Evolutionary conservation across 2,329 filamentous ascomycete species (phyloP), one percentile per base, ranked within the genome.

Genomic region (Tolypocladium paradoxum): DNA sequence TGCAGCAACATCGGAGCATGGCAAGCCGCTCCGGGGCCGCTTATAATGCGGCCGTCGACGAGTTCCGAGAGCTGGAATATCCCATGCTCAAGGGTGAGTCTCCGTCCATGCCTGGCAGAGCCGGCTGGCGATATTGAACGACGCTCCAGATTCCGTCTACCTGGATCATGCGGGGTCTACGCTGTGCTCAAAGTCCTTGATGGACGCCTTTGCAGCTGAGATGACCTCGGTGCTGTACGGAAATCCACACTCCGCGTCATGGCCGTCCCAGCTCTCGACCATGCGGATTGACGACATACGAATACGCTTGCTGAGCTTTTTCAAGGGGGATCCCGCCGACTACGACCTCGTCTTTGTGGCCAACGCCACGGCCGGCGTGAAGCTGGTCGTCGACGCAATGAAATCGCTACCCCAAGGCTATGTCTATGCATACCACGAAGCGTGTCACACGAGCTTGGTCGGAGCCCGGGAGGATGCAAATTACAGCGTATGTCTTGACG

Each of bases 91-190:
- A 79, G 70, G 83, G 85, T 85, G 64, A 45, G 48, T 38, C 5
- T 24, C 14, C 22, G 14, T 36, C 6, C 45, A 6, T 31, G 31
- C 36, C 37, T 12, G 16, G 7, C 14, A 24, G 22, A 14, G n/a
- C 14, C 33, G 22, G 31, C 16, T 7, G 2, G 7, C 22, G 6
- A 8, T 34, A 6, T 43, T 48, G 43, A 47, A 29, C 5, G 38
- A 9, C 22, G 22, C 3, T 9, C 33, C 52, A 92, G 88, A 79
- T 51, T 82, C 82, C 11, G 76, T 84, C 48, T 97, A 96, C 67
- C 84, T 97, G 53, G 92, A 97, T 62, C 91, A 97, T 85, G 90
- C 90, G 0, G 92, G 90, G n/a, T 88, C 89, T n/a, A 92, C 91
- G 0, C 75, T 87, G 1, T 89, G 87, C 64, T 76, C 90, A 43